Base-by-base conservation (phyloP, 768 basidiomycete genomes). In the Boletus reticuloceps region DNA sequence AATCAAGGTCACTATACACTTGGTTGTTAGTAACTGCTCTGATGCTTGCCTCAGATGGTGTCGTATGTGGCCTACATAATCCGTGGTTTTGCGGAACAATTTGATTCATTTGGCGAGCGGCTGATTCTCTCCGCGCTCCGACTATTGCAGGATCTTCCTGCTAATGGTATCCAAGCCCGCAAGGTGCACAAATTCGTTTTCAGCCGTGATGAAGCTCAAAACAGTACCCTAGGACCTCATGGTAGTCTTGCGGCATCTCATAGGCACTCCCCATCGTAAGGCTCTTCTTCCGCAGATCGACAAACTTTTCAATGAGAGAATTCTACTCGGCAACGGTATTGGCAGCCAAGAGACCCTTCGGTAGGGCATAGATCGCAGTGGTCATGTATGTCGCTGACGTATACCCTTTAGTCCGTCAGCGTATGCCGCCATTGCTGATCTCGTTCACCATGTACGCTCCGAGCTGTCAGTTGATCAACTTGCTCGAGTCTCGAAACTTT, bases 81-180 rank as follows among this genome's bases (percentile, higher is more conserved):
- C 61, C 82, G 95, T 69, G 77, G 85, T 65, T 74, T 78, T 44
- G 72, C 73, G n/a, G 79, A 81, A 38, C 82, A 86, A 47, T 81
- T 85, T 53, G 84, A 89, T 40, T 75, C 82, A 4, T 91, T 93
- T 62, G 86, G 88, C 11, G 91, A 96, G 66, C 83, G 81, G 6
- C 80, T 98, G 25, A 86, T 94, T 32, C 75, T 89, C 48, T 83
- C 85, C 20, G 86, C 89, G 29, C 74, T 98, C 34, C 82, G 97
- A n/a, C 77, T 98, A 32, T 77, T 98, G 46, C 91, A 97, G 67
- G 95, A 98, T 69, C 94, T 94, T 66, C 95, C 97, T 38, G 79
- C 88, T 0, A 91, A 89, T 65, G 88, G 88, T 10, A 88, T 93
- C 14, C 76, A 83, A 10, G 80, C 92, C 19, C 79, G 96, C 73